Conservation (phyloP, 208 protist genomes). For the Crithidia acanthocephali region DNA sequence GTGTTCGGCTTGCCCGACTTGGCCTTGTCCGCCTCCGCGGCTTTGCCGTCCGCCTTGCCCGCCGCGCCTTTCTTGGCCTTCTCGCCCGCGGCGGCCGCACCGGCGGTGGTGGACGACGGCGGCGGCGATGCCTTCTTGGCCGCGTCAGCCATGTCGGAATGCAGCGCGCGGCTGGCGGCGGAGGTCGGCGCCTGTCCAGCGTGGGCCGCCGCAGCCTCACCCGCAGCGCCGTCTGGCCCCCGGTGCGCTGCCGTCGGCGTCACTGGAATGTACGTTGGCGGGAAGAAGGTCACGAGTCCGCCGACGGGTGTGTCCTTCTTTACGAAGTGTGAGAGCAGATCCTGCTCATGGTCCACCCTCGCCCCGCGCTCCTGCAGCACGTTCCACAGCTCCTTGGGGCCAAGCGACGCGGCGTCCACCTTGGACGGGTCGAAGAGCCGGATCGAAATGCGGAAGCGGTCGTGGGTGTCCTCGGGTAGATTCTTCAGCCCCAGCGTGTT, state of each 20-base stretch:
- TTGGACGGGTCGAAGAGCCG: conserved; percentile 35
- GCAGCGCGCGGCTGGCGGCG: neutral
- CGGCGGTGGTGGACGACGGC: no score
- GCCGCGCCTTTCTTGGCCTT: neutral
- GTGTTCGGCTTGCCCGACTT: neutral
- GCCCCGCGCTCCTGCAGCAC: conserved; percentile 22
- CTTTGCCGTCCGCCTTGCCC: neutral
- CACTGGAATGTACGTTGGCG: conserved; percentile 38
- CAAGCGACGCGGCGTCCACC: conserved; percentile 10
- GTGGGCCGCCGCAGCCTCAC: neutral
- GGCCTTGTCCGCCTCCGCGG: neutral
- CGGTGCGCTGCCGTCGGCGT: conserved; percentile 6
- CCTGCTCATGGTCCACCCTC: conserved; percentile 47
- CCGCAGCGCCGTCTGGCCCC: neutral
- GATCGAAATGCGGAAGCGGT: conserved; percentile 57
- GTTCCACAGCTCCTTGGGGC: conserved; percentile 42
- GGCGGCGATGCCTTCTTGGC: conserved; percentile 10
- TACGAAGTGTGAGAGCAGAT: conserved; percentile 49
- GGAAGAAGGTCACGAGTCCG: conserved; percentile 49
- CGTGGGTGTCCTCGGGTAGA: conserved; percentile 37
- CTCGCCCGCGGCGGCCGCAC: neutral
- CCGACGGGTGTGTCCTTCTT: conserved; percentile 35
- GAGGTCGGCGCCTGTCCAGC: neutral
- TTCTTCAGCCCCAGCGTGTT: conserved; percentile 30
- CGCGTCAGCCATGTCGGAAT: conserved; percentile 1